Evolutionary conservation across 1,284 basidiomycete species (phyloP), one percentile per base, ranked within the genome.

Genomic region (Abortiporus biennis): DNA sequence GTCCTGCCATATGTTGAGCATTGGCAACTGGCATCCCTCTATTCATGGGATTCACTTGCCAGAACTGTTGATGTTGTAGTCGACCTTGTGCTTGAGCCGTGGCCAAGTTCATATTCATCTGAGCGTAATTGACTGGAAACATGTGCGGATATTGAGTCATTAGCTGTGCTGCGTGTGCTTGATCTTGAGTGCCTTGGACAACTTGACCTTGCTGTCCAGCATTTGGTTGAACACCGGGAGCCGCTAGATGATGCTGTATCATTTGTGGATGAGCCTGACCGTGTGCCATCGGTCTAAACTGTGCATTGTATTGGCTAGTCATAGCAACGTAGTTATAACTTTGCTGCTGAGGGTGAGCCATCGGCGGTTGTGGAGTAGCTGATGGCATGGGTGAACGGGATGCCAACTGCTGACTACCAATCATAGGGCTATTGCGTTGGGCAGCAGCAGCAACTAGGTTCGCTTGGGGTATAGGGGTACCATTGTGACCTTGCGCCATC

Each of bases 41-140:
- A 5, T 55, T 59, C 47, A 56, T 53, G 30, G 42, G 52, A 46
- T 43, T 42, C 38, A 38, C 45, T 64, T 62, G 60, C 35, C 56
- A 50, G 43, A 51, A 53, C 42, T 47, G 38, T 27, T 34, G n/a
- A n/a, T n/a, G n/a, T n/a, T 22, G 12, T 6, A 4, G 27, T 57
- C 43, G 36, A 65, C 46, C 55, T 54, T 40, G 42, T 46, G 37
- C n/a, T 42, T 43, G 35, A 42, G 40, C 43, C 49, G 36, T 36
- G 43, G 40, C 47, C 44, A 53, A 45, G 44, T 51, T 50, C 49
- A 50, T 40, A 36, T 48, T 43, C 52, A 54, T 49, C 43, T 53
- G 52, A 23, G 46, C 46, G 46, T 63, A 66, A 36, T 46, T 8
- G 43, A n/a, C n/a, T n/a, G n/a, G n/a, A n/a, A 62, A 61, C 58